Base-by-base conservation (phyloP, 2,329 filamentous ascomycete genomes). In the Arthrobotrys sinensis region DNA sequence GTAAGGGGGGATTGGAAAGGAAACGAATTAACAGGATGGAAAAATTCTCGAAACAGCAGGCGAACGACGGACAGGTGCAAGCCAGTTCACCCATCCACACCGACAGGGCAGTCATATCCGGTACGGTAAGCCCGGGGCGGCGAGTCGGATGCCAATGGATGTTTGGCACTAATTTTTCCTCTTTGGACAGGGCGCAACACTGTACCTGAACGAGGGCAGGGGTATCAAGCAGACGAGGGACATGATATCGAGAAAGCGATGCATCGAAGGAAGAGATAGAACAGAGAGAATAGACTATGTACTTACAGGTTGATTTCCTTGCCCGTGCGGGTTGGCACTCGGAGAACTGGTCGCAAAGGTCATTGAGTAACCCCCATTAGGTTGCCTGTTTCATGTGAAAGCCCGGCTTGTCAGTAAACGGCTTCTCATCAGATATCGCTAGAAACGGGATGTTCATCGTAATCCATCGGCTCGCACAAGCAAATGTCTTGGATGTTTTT, bases 291-390 rank as follows among this genome's bases (percentile, higher is more conserved):
- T 57, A 71, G 81, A 28, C 24, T 4, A 28, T 32, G 38, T 80
- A 86, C 88, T 86, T 87, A 90, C 88, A 83, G 88, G 88, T 80
- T 87, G 87, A 81, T 87, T 87, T 80, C 88, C 88, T 83, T 90
- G 89, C 66, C 90, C 90, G 80, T 89, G 90, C 53, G 83, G 84
- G 46, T 90, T 91, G 46, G 89, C 89, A 78, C 90, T 89, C 57
- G 90, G 89, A 53, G 90, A 90, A 80, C 89, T 89, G 80, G 89
- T 90, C 81, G 88, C 87, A 62, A 82, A 82, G 65, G 81, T 81
- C 81, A 82, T 82, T 67, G 81, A 65, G 69, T 79, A 81, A 76
- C 80, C 81, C 76, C 81, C 81, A 81, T 81, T 82, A 77, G 72
- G 72, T 77, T 77, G 72, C 72, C 72, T 77, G 45, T 70, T 68